A percentile compares a stretch with the other conserved stretches of the same genome.
Conservation (phyloP, 2,329 filamentous ascomycete species). For the Fusarium sp. region DNA sequence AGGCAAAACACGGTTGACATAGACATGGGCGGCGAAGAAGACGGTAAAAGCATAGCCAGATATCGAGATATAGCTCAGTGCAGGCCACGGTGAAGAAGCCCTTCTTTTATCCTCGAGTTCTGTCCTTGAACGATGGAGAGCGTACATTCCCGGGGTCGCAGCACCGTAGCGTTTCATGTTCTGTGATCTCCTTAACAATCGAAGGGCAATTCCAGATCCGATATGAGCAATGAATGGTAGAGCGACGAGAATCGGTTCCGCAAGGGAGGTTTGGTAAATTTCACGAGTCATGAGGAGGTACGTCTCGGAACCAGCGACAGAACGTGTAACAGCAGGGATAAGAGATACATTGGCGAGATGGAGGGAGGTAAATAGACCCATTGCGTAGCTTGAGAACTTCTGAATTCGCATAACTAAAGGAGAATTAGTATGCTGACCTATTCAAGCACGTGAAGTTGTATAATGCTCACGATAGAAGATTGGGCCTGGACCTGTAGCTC, state of each 20-base stretch:
- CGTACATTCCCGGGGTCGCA: slow-evolving; percentile 66
- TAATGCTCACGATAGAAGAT: slow-evolving; percentile 84
- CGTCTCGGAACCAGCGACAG: slow-evolving; percentile 80
- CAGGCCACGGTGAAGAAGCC: slow-evolving; percentile 69
- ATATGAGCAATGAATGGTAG: slow-evolving; percentile 82
- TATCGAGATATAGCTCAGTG: slow-evolving; percentile 74
- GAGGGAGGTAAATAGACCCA: slow-evolving; percentile 79
- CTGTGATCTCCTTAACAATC: slow-evolving; percentile 78
- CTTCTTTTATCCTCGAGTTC: slow-evolving; percentile 43
- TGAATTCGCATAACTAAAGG: slow-evolving; percentile 71
- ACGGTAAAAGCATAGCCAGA: slow-evolving; percentile 78
- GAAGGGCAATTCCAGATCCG: slow-evolving; percentile 79
- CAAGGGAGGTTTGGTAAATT: slow-evolving; percentile 86
- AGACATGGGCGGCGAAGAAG: slow-evolving; percentile 77
- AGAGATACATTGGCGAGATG: slow-evolving; percentile 86
- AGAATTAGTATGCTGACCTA: slow-evolving; percentile 5
- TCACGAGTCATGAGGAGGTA: slow-evolving; percentile 93
- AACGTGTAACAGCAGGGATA: slow-evolving; percentile 80
- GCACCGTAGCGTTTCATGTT: slow-evolving; percentile 82
- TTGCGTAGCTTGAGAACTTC: slow-evolving; percentile 89
- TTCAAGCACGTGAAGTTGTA: not conserved
- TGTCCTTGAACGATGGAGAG: slow-evolving; percentile 51
- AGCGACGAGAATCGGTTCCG: slow-evolving; percentile 83
- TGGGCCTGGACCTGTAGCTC: slow-evolving; percentile 68
- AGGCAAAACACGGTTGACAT: slow-evolving; percentile 82